Evolutionary conservation across 2,329 filamentous ascomycete species (phyloP).

Genomic region (Pseudogymnoascus sp.): DNA sequence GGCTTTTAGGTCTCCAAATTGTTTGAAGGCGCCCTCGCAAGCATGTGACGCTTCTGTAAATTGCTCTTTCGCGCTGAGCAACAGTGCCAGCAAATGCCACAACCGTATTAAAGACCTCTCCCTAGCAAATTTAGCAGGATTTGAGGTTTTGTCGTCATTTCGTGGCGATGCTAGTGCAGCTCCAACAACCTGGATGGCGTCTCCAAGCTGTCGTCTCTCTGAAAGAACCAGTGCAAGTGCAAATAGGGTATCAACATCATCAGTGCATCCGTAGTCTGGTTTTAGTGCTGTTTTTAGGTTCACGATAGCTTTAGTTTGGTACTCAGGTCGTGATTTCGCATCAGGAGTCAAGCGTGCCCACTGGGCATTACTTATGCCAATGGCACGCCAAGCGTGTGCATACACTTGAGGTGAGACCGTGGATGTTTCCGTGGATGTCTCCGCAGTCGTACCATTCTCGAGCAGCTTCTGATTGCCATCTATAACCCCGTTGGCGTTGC

Average conservation of each 20-base stretch:
- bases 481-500: conserved; percentile 12
- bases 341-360: conserved; percentile 81
- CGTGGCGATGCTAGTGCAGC: conserved; percentile 53
- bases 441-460: conserved; percentile 16
- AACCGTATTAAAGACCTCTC: conserved; percentile 65
- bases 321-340: conserved; percentile 58
- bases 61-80: conserved; percentile 81
- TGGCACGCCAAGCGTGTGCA: conserved; percentile 69
- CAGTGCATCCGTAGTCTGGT: conserved; percentile 55
- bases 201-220: conserved; percentile 71
- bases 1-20: conserved; percentile 65
- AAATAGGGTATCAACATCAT: conserved; percentile 71
- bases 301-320: conserved; percentile 70
- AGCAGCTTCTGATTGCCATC: conserved; percentile 12
- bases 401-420: conserved; percentile 52
- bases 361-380: conserved; percentile 77
- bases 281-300: conserved; percentile 67
- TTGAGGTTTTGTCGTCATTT: conserved; percentile 37
- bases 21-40: conserved; percentile 86
- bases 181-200: conserved; percentile 77
- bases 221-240: conserved; percentile 78
- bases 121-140: conserved; percentile 30
- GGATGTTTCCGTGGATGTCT: not conserved
- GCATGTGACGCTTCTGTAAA: conserved; percentile 71
- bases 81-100: conserved; percentile 83